phyloP scores from a whole-genome alignment of 345 rosid species.

The Hibiscus mutabilis region DNA sequence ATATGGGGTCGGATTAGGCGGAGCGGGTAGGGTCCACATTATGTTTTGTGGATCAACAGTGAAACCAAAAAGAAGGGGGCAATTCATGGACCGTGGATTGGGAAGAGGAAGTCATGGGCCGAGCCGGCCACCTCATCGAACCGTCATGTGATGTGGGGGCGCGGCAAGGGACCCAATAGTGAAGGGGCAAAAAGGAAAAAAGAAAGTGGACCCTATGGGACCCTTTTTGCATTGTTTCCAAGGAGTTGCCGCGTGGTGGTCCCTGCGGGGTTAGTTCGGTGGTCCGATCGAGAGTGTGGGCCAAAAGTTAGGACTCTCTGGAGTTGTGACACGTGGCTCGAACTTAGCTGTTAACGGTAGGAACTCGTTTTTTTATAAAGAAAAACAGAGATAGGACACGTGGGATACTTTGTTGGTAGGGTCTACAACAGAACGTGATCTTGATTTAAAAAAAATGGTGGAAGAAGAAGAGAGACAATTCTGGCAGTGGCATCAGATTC shows the following conservation, averaged over 20 bases:
- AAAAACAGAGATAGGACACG: constrained; percentile 4
- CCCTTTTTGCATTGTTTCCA: constrained; percentile 33
- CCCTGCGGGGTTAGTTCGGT: constrained; percentile 36
- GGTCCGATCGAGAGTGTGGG: constrained; percentile 35
- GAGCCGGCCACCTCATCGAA: constrained; percentile 17
- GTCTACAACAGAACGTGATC: not conserved
- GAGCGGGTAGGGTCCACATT: constrained; percentile 27
- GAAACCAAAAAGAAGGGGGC: constrained; percentile 14
- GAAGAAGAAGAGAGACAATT: not conserved
- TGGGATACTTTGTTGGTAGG: not conserved
- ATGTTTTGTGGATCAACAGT: constrained; percentile 43
- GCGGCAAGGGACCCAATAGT: constrained; percentile 27
- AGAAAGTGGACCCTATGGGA: constrained; percentile 12
- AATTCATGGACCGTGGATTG: constrained; percentile 31
- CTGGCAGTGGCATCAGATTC: not conserved
- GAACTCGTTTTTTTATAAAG: no score
- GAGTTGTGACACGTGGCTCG: constrained; percentile 22
- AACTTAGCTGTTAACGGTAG: not conserved
- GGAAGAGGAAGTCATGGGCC: not conserved
- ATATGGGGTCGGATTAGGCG: constrained; percentile 40
- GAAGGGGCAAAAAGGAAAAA: not conserved
- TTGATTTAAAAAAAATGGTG: not conserved
- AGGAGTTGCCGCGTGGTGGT: constrained; percentile 26
- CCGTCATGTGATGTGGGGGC: constrained; percentile 25
- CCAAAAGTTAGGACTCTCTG: not conserved